phyloP scores from a whole-genome alignment of 2,329 filamentous ascomycete genomes.

The Raffaelea albimanens region DNA sequence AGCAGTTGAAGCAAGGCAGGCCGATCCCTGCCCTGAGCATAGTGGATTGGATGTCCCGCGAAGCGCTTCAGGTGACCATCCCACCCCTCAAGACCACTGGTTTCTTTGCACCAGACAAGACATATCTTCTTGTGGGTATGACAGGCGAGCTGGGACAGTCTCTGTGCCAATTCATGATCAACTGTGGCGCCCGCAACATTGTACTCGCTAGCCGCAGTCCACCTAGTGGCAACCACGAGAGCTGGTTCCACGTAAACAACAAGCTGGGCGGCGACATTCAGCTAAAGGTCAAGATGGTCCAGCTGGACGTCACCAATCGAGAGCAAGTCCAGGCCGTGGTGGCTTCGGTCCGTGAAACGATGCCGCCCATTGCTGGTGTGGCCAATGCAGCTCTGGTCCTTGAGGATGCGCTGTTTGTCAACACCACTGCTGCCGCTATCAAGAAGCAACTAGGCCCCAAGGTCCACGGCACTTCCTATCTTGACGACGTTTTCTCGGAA shows the following conservation, averaged over 20 bases:
- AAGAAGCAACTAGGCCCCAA: conserved; percentile 20
- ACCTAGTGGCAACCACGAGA: conserved; percentile 11
- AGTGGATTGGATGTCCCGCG: no score
- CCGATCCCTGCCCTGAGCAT: no score
- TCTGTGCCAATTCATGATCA: conserved; percentile 29
- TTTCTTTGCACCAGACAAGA: conserved; percentile 17
- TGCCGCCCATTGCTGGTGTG: conserved; percentile 25
- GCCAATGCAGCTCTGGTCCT: conserved; percentile 28
- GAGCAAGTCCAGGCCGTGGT: conserved; percentile 18
- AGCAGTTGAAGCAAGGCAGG: no score
- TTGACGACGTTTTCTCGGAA: conserved; percentile 21
- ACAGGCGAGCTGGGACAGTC: conserved; percentile 26
- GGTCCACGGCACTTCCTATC: conserved; percentile 19
- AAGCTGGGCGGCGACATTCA: conserved; percentile 8
- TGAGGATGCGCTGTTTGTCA: conserved; percentile 16
- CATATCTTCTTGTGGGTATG: conserved; percentile 25
- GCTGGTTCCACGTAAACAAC: neutral
- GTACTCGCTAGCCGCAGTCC: conserved; percentile 26
- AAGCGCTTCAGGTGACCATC: neutral
- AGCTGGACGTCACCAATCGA: conserved; percentile 17
- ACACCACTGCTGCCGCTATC: conserved; percentile 16
- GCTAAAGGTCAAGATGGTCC: neutral
- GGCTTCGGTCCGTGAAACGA: neutral
- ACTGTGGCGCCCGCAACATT: conserved; percentile 25
- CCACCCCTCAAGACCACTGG: neutral